Evolutionary conservation across 805 yeast species (phyloP), one percentile per base, ranked within the genome.

Genomic region (Lipomyces lipofer): DNA sequence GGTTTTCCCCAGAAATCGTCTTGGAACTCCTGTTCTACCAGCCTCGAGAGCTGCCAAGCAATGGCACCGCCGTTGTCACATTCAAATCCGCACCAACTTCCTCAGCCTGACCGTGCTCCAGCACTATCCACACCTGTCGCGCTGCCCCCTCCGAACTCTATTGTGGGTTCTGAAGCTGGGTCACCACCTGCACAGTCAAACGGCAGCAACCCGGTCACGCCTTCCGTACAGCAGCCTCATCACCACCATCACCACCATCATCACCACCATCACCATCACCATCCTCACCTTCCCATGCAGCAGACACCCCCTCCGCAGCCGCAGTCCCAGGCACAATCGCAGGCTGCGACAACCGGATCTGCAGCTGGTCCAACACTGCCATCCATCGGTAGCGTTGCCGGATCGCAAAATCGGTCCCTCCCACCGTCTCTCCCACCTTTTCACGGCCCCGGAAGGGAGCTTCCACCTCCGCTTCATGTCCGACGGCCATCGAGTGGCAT

Each of bases 401-500:
- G 47, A 2, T 30, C 56, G 25, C 46, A 43, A 25, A 33, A 27
- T 21, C 43, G 43, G 33, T 22, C 25, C 15, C 51, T 39, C 15
- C 55, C 56, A 12, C 56, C 56, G 10, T 43, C 25, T 15, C 51
- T 39, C 15, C 55, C 56, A 12, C 56, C 56, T 9, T 43, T 50
- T 19, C 49, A 49, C 17, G 15, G 30, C 19, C 54, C 43, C 17
- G 36, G 35, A 5, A 30, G 54, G 22, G 47, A 54, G 32, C 43
- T 45, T 5, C 54, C 51, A 6, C 51, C 51, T 17, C 51, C 42
- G 15, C 49, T 43, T 13, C 54, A 47, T 44, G 22, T 32, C 15
- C 51, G 51, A 6, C 30, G 19, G 5, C 43, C 36, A 3, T 35
- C 49, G 12, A 38, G 54, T 13, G 54, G 58, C 33, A 56, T 56